A percentile compares a stretch with the other conserved stretches of the same genome.
phyloP scores from a whole-genome alignment of 164 flowering plant species.

The Pachysandra terminalis region DNA sequence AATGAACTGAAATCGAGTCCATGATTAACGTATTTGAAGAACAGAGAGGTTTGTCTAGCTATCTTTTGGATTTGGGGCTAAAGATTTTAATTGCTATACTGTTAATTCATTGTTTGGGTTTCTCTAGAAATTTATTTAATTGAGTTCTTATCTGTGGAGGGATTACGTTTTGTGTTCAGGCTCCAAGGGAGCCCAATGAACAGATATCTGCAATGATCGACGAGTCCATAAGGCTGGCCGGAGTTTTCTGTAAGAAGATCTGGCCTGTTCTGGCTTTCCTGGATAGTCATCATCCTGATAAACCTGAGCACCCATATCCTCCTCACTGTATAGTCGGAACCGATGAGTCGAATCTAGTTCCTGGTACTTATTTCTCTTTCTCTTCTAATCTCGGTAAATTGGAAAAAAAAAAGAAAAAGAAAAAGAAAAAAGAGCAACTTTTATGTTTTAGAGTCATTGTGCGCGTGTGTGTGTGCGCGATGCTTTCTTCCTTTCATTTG shows the following conservation, averaged over 20 bases:
- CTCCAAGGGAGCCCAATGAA: slow-evolving; percentile 58
- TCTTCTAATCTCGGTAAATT: not conserved
- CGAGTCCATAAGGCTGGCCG: slow-evolving; percentile 55
- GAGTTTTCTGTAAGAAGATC: slow-evolving; percentile 59
- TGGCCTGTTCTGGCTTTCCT: slow-evolving; percentile 84
- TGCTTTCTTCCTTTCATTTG: no score
- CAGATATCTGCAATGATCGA: slow-evolving; percentile 80
- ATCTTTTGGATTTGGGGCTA: no score
- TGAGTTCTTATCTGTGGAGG: not conserved
- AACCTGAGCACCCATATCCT: slow-evolving; percentile 89
- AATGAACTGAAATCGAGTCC: no score
- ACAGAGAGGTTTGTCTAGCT: no score
- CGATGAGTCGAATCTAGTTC: slow-evolving; percentile 59
- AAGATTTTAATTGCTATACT: no score
- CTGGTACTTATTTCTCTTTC: slow-evolving; percentile 11
- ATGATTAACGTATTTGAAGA: no score
- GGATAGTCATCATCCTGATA: slow-evolving; percentile 80
- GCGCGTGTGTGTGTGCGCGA: no score
- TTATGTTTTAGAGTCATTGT: not conserved
- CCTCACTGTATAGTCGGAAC: slow-evolving; percentile 88
- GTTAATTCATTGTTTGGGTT: not conserved
- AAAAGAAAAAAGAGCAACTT: no score
- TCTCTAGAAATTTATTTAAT: not conserved
- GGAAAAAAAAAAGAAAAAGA: not conserved
- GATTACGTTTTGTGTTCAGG: slow-evolving; percentile 38